Base-by-base conservation (phyloP, 2,329 filamentous ascomycete species). In the Xylariaceae sp. region DNA sequence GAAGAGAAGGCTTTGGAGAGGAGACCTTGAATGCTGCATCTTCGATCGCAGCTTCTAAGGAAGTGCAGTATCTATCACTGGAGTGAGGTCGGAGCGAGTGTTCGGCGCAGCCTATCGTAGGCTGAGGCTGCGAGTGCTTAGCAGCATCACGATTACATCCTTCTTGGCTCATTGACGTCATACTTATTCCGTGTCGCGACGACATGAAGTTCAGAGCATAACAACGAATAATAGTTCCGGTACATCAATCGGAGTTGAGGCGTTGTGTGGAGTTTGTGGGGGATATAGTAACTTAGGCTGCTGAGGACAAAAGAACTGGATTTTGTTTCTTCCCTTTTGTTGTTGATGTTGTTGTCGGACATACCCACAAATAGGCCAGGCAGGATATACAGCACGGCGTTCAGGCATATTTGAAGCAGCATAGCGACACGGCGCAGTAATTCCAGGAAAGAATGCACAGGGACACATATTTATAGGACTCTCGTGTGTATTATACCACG, bases 1-100 rank as follows among this genome's bases (percentile, higher is more conserved):
- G 73, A 73, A 33, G 73, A 76, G 53, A 74, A 77, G 53, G 42
- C 57, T 30, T 47, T 62, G 13, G 60, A 72, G 44, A 50, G 47
- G 40, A 50, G 53, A 16, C 37, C 54, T 29, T 61, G 46, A 61
- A 30, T 15, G 20, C 27, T 21, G 24, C 29, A 37, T 42, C 21
- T 16, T 26, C 24, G 37, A 43, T 43, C 32, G 15, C 44, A 29
- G n/a, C 24, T 15, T 32, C 26, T 33, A 29, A 9, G 30, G n/a
- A 10, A 7, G 27, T 23, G 35, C 23, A 27, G 35, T 20, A 36
- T 27, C 8, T 9, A 42, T 39, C 24, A 24, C 16, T 29, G n/a
- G 15, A 33, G 15, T n/a, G n/a, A 42, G 44, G 23, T 18, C 18
- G 37, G 27, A 40, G 40, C 39, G 21, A 18, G 33, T 37, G 23